Percentiles rank a stretch among this genome's conserved stretches.
phyloP scores from a whole-genome alignment of 129 eudicot genomes.

The Mikania micrantha region DNA sequence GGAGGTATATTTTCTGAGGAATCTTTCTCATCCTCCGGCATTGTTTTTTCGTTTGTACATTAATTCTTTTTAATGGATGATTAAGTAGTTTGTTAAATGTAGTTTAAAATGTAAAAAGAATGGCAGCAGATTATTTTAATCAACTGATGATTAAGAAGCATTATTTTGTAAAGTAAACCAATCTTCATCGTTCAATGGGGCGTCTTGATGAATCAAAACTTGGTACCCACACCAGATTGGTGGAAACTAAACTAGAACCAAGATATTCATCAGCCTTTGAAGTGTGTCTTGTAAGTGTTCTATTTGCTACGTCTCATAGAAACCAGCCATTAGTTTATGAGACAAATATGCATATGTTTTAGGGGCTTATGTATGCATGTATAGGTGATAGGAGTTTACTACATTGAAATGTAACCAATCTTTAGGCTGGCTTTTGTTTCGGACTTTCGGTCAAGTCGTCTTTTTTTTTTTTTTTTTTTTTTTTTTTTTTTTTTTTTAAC shows the following conservation, averaged over 20 bases:
- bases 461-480: too few relatives aligned
- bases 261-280: background rate
- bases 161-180: background rate
- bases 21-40: background rate
- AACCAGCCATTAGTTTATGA: background rate
- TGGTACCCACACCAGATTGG: background rate
- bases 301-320: background rate
- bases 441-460: background rate
- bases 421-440: background rate
- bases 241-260: background rate
- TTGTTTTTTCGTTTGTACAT: conserved; percentile 20
- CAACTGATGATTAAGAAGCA: conserved; percentile 2
- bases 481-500: too few relatives aligned
- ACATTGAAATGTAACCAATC: background rate
- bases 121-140: background rate
- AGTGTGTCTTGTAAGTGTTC: background rate
- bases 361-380: background rate
- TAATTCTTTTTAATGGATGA: conserved; percentile 4
- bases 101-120: conserved; percentile 19
- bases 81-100: conserved; percentile 11
- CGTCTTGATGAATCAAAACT: background rate
- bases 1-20: conserved; percentile 6
- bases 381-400: background rate
- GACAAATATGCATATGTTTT: too few relatives aligned
- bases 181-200: background rate